phyloP scores from a whole-genome alignment of 129 eudicot genomes.

The Smallanthus sonchifolius region DNA sequence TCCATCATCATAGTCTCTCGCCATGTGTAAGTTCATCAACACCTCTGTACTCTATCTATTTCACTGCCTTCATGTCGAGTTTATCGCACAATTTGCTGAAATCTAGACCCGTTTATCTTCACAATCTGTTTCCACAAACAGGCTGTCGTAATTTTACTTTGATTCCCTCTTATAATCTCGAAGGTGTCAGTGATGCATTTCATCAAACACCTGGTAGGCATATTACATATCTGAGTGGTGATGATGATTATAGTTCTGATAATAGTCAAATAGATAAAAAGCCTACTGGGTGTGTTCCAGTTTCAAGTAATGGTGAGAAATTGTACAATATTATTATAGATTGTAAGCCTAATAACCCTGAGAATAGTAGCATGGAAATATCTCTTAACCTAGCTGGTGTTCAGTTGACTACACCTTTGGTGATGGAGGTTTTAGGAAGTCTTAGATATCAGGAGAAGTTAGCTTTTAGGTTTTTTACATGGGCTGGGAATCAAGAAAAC shows the following conservation, averaged over 20 bases:
- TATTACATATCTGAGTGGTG: conserved; percentile 17
- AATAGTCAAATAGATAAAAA: conserved; percentile 6
- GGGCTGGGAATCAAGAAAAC: conserved; percentile 77
- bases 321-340: conserved; percentile 45
- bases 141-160: neutral
- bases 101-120: conserved; percentile 1
- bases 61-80: conserved; percentile 2
- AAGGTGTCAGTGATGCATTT: conserved; percentile 19
- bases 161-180: conserved; percentile 22
- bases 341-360: conserved; percentile 38
- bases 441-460: conserved; percentile 67
- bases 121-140: neutral
- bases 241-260: conserved; percentile 21
- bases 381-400: conserved; percentile 44
- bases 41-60: conserved; percentile 6
- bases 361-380: conserved; percentile 47
- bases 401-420: conserved; percentile 54
- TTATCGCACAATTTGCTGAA: neutral
- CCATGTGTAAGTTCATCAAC: conserved; percentile 9
- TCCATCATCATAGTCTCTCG: conserved; percentile 6
- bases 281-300: conserved; percentile 7
- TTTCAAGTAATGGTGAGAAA: conserved; percentile 37
- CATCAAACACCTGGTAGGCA: conserved; percentile 31
- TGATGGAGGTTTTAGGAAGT: conserved; percentile 51
- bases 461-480: conserved; percentile 80